Conservation (phyloP, 1,284 basidiomycete species). For the Anthracocystis panici-leucophaei region DNA sequence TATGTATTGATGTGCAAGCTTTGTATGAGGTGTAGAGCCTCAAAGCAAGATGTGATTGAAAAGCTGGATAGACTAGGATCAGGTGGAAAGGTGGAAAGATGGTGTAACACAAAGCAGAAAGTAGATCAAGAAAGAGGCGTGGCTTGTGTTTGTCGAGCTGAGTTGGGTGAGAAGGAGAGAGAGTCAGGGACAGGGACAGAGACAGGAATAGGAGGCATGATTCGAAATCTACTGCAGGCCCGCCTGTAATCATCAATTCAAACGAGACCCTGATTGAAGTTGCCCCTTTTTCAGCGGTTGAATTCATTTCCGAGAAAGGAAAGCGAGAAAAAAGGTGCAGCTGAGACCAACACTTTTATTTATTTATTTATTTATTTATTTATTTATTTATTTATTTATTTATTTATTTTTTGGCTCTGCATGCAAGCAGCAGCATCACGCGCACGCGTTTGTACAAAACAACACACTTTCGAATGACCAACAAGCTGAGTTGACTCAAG, state of each 20-base stretch:
- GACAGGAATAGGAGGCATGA: background rate
- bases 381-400: background rate
- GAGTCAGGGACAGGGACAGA: background rate
- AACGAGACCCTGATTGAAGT: constrained; percentile 2
- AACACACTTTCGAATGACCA: too few relatives aligned
- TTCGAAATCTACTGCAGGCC: background rate
- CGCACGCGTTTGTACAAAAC: too few relatives aligned
- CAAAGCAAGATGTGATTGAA: background rate
- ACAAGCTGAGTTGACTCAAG: too few relatives aligned
- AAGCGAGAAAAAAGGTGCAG: constrained; percentile 14
- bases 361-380: background rate
- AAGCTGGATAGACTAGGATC: background rate
- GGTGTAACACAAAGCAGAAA: background rate
- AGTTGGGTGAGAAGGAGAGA: too few relatives aligned
- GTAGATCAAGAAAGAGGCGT: background rate
- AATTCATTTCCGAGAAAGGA: constrained; percentile 1
- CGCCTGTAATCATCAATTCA: too few relatives aligned
- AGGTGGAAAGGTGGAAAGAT: background rate
- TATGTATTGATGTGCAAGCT: background rate
- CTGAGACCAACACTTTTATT: constrained; percentile 37
- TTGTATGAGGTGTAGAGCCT: too few relatives aligned
- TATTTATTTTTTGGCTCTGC: background rate
- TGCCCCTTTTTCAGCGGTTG: constrained; percentile 12
- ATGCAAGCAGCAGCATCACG: background rate
- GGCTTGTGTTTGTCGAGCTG: too few relatives aligned